Conservation (phyloP, 495 filamentous ascomycete species). For the Aspergillus saccharolyticus region DNA sequence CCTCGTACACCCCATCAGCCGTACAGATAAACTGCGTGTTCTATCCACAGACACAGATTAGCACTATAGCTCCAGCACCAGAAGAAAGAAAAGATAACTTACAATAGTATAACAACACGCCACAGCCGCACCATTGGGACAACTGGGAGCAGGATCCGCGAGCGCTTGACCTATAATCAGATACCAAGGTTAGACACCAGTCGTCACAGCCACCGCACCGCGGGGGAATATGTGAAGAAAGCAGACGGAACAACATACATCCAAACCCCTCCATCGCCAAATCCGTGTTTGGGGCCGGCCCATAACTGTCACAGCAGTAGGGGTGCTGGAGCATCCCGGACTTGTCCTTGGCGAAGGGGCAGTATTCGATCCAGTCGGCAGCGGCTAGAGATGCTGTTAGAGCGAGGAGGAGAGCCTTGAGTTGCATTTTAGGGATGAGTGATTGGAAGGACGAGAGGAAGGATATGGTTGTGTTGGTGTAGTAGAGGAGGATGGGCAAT, state of each 20-base stretch:
- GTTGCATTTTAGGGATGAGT: slow-evolving; percentile 37
- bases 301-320: slow-evolving; percentile 35
- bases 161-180: slow-evolving; percentile 8
- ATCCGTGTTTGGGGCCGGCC: slow-evolving; percentile 13
- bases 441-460: too few relatives aligned
- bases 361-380: slow-evolving; percentile 25
- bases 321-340: slow-evolving; percentile 32
- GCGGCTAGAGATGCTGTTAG: slow-evolving; percentile 23
- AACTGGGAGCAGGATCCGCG: slow-evolving; percentile 3
- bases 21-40: slow-evolving; percentile 30
- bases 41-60: too few relatives aligned
- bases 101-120: slow-evolving; percentile 20
- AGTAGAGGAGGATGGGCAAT: too few relatives aligned
- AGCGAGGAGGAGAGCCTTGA: slow-evolving; percentile 23
- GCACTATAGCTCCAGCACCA: too few relatives aligned
- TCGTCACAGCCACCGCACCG: too few relatives aligned
- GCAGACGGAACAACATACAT: slow-evolving; percentile 25
- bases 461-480: too few relatives aligned
- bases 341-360: slow-evolving; percentile 31
- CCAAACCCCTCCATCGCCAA: slow-evolving; percentile 25
- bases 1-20: slow-evolving; percentile 22
- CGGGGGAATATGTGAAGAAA: neutral
- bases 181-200: too few relatives aligned
- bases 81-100: slow-evolving; percentile 10
- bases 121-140: slow-evolving; percentile 12